These are phyloP conservation scores for Saturnispora zaruensis DNA, from an alignment of 805 yeast species.

Conservation along the genomic window DNA sequence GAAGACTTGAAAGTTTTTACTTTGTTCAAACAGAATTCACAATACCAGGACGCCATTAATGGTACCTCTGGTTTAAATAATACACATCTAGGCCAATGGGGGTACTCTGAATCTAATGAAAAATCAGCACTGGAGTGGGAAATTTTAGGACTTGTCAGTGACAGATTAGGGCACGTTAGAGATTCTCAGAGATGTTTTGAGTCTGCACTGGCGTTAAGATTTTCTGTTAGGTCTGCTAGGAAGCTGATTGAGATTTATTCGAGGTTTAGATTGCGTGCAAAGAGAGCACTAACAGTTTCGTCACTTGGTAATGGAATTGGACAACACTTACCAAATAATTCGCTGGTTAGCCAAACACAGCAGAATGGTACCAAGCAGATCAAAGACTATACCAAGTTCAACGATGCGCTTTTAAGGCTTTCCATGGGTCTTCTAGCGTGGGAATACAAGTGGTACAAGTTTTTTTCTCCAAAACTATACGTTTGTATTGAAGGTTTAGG, in stretches of 20 bases:
- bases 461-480: slow-evolving; percentile 68
- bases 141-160: slow-evolving; percentile 76
- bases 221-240: slow-evolving; percentile 72
- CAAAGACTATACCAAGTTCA: slow-evolving; percentile 27
- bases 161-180: slow-evolving; percentile 72
- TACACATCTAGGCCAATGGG: slow-evolving; percentile 10
- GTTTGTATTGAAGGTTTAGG: slow-evolving; percentile 51
- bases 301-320: slow-evolving; percentile 15
- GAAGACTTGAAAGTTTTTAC: slow-evolving; percentile 78
- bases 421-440: slow-evolving; percentile 82
- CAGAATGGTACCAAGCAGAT: neutral
- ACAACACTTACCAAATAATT: slow-evolving; percentile 14
- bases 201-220: slow-evolving; percentile 61
- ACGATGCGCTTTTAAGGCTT: slow-evolving; percentile 55
- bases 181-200: slow-evolving; percentile 85
- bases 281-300: slow-evolving; percentile 2
- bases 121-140: slow-evolving; percentile 59
- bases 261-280: slow-evolving; percentile 9
- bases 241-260: slow-evolving; percentile 61
- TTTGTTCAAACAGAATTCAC: slow-evolving; percentile 44
- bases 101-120: slow-evolving; percentile 35
- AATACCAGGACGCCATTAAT: slow-evolving; percentile 2
- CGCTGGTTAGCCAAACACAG: slow-evolving; percentile 2
- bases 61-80: neutral
- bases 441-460: slow-evolving; percentile 97